Evolutionary conservation across 2,329 filamentous ascomycete genomes (phyloP), one percentile per base, ranked within the genome.

Genomic region (Fonsecaea erecta): DNA sequence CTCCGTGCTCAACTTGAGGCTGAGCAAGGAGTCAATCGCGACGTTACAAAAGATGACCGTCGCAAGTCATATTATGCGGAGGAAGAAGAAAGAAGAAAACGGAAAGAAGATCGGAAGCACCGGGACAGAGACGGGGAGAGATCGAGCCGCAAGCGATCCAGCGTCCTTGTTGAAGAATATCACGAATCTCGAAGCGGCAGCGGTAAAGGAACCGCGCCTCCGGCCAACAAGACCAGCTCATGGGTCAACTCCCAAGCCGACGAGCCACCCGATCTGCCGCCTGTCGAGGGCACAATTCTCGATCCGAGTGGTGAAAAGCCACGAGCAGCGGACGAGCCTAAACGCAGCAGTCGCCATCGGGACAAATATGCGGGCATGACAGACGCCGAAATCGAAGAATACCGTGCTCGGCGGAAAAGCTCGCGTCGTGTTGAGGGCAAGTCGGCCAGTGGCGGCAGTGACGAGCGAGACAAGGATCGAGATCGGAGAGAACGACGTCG

Each of bases 221-320:
- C 34, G 30, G 66, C 69, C 69, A 79, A 83, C 60, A 82, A 83
- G 71, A 83, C 80, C 35, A 81, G 80, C 7, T 81, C 79, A 6
- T 83, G 81, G 81, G 76, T 83, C 7, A 75, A 83, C 65, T 81
- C 79, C 1, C 80, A 82, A 69, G 74, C 77, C 8, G 77, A 76
- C 28, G 80, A 83, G 21, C 81, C 81, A 16, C 80, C 81, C 0
- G 81, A 82, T 59, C 76, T 79, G 8, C 81, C 81, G 2, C 80
- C 77, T 30, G 74, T 82, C 16, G 76, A 80, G 9, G 76, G 76
- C 2, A 82, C 81, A 8, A 77, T 83, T 24, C 68, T 83, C 21
- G 81, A 83, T 58, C 74, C 71, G 3, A 68, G 67, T 48, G 68
- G 68, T 11, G 63, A 72, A 35, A 66, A 59, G 30, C 65, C 71